A percentile compares a stretch with the other conserved stretches of the same genome.
These are phyloP conservation scores for Teunomyces kruisii DNA, from an alignment of 805 yeast species.

Conservation along the genomic window DNA sequence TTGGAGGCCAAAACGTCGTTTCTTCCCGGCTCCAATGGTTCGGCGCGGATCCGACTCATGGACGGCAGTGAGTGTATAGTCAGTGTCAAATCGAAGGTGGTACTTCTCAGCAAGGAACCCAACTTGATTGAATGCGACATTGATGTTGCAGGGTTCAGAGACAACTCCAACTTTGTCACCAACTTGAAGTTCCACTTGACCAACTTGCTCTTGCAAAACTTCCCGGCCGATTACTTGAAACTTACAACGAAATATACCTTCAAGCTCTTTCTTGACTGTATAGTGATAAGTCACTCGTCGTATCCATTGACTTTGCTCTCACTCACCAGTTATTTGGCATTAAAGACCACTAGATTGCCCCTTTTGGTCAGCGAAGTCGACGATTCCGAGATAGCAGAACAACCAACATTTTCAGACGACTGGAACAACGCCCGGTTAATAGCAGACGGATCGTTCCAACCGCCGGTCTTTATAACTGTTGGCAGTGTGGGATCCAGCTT, in stretches of 20 bases:
- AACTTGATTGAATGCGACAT: conserved; percentile 72
- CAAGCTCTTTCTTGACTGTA: conserved; percentile 75
- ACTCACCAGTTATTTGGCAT: conserved; percentile 76
- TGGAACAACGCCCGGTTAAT: conserved; percentile 62
- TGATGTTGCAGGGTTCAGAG: conserved; percentile 77
- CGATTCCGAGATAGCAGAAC: conserved; percentile 72
- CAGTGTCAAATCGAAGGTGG: conserved; percentile 85
- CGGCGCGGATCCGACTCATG: conserved; percentile 78
- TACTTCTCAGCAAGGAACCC: conserved; percentile 37
- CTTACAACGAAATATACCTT: conserved; percentile 75
- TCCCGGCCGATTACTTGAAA: conserved; percentile 53
- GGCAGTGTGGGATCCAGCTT: conserved; percentile 72
- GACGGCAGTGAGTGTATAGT: conserved; percentile 95
- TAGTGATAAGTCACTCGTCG: conserved; percentile 73
- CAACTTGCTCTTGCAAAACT: conserved; percentile 49
- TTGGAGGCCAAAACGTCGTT: conserved; percentile 79
- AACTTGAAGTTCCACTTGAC: conserved; percentile 64
- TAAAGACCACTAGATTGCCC: conserved; percentile 77
- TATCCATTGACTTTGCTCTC: conserved; percentile 82
- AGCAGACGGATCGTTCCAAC: conserved; percentile 47
- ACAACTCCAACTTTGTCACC: conserved; percentile 68
- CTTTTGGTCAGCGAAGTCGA: conserved; percentile 66
- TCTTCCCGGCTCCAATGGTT: conserved; percentile 87
- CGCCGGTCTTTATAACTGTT: conserved; percentile 74
- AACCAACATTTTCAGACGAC: conserved; percentile 89